Evolutionary conservation across 805 yeast species (phyloP).

Genomic region (Monosporozyma siamensis): DNA sequence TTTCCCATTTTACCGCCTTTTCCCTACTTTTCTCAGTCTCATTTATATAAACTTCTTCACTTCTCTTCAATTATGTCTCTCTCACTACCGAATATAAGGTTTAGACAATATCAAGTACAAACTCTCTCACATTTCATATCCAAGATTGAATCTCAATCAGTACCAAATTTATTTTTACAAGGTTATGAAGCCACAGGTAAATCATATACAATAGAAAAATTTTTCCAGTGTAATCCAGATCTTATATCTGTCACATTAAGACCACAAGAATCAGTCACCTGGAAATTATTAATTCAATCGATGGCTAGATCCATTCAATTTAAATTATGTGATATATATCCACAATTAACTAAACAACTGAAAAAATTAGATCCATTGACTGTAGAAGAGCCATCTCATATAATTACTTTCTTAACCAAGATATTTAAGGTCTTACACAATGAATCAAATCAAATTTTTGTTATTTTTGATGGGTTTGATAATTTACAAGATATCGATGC

Average conservation of each 20-base stretch:
- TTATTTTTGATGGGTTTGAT: constrained; percentile 28
- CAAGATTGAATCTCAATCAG: constrained; percentile 15
- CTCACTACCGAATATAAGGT: constrained; percentile 9
- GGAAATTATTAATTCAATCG: constrained; percentile 28
- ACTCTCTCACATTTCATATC: constrained; percentile 17
- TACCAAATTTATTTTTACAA: constrained; percentile 22
- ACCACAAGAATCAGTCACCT: constrained; percentile 25
- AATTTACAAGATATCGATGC: constrained; percentile 27
- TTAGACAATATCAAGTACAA: constrained; percentile 21
- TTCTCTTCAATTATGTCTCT: not conserved
- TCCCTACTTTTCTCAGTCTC: too few species aligned
- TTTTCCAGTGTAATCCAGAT: constrained; percentile 12
- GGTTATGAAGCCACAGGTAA: constrained; percentile 28
- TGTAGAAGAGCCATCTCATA: constrained; percentile 24
- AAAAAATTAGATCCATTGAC: constrained; percentile 24
- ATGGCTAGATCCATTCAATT: constrained; percentile 20
- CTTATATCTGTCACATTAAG: constrained; percentile 15
- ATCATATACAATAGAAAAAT: constrained; percentile 16
- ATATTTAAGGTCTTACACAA: constrained; percentile 4
- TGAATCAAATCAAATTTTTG: constrained; percentile 9
- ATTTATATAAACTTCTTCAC: too few species aligned
- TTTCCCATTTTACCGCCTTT: too few species aligned
- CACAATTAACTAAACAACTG: constrained; percentile 5
- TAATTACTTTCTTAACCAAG: constrained; percentile 15
- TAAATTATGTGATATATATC: constrained; percentile 9